These are phyloP conservation scores for Stereum hirsutum DNA, from an alignment of 1,284 basidiomycete species.

Conservation along the genomic window DNA sequence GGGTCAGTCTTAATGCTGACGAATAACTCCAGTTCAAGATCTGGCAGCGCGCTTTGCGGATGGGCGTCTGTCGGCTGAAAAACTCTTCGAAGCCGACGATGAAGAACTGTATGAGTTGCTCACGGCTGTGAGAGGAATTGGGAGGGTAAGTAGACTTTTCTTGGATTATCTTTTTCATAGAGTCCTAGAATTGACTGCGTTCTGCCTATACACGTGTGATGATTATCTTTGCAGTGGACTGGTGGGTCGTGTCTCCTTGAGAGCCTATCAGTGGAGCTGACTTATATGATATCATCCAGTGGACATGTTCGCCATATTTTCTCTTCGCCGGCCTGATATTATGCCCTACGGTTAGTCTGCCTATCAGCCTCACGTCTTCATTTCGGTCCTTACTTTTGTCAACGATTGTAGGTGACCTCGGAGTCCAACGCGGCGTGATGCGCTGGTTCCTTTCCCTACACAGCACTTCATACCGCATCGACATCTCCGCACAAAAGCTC, in stretches of 20 bases:
- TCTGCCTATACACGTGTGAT: too few relatives aligned
- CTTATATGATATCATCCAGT: slow-evolving; percentile 28
- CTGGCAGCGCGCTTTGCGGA: slow-evolving; percentile 72
- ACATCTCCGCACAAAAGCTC: slow-evolving; percentile 48
- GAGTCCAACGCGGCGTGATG: slow-evolving; percentile 71
- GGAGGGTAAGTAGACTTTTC: slow-evolving; percentile 38
- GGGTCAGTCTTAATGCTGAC: neutral
- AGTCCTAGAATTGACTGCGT: neutral
- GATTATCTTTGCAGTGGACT: slow-evolving; percentile 32
- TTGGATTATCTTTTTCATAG: too few relatives aligned
- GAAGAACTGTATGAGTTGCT: slow-evolving; percentile 71
- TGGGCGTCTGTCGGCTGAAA: slow-evolving; percentile 65
- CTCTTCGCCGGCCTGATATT: slow-evolving; percentile 74
- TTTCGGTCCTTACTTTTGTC: neutral
- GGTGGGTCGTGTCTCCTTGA: slow-evolving; percentile 14
- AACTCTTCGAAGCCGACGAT: slow-evolving; percentile 61
- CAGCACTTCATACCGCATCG: slow-evolving; percentile 35
- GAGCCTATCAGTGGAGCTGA: neutral
- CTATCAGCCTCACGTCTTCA: slow-evolving; percentile 2
- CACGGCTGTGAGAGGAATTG: slow-evolving; percentile 74
- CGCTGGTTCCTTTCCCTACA: slow-evolving; percentile 70
- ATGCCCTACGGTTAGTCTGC: slow-evolving; percentile 55
- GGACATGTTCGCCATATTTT: slow-evolving; percentile 89
- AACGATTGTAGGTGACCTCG: slow-evolving; percentile 60
- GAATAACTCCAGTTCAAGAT: slow-evolving; percentile 51